Conservation (phyloP, 2,329 filamentous ascomycete genomes). For the Emericellopsis cladophorae region DNA sequence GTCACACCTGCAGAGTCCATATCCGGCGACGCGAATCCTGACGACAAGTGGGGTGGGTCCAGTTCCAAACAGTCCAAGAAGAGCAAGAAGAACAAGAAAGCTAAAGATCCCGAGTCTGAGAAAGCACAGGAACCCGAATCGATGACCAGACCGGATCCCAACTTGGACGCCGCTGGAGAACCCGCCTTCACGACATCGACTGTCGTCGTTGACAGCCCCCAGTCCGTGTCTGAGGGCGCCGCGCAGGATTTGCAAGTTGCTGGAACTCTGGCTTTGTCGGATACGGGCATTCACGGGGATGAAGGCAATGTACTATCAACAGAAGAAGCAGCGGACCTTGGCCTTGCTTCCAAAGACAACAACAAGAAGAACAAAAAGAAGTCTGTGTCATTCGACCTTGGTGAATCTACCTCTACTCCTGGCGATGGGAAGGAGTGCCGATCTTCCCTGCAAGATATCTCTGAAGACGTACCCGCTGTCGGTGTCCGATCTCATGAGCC, state of each 20-base stretch:
- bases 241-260: no score
- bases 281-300: no score
- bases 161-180: constrained; percentile 1
- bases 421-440: background rate
- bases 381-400: constrained; percentile 4
- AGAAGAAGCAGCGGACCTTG: background rate
- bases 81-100: constrained; percentile 17
- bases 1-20: constrained; percentile 3
- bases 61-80: constrained; percentile 11
- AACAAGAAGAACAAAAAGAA: constrained; percentile 3
- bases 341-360: background rate
- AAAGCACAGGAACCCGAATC: constrained; percentile 3
- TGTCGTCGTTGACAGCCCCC: background rate
- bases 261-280: no score
- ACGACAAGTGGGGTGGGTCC: constrained; percentile 4
- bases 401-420: background rate
- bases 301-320: background rate
- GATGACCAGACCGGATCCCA: constrained; percentile 1
- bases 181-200: background rate
- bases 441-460: background rate
- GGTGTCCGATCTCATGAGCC: background rate
- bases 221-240: background rate
- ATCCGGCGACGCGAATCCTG: constrained; percentile 2
- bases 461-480: background rate
- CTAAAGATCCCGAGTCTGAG: constrained; percentile 4